Percentiles rank a stretch among this genome's conserved stretches.
phyloP scores from a whole-genome alignment of 2,329 filamentous ascomycete species.

The Calonectria pteridis region DNA sequence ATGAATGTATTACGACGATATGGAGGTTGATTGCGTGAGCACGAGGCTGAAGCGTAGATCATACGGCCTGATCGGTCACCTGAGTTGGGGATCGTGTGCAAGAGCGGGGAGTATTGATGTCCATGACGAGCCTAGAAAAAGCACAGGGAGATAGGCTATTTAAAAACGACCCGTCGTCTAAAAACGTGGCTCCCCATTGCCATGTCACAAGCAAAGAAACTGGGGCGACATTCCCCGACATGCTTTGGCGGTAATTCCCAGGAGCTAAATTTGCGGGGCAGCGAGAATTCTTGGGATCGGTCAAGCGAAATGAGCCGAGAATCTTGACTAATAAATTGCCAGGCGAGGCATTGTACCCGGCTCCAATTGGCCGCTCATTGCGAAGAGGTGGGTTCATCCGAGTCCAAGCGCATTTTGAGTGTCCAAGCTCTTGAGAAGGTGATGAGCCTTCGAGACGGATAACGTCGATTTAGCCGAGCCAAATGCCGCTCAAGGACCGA shows the following conservation, averaged over 20 bases:
- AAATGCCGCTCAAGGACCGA: not conserved
- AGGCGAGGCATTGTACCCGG: not conserved
- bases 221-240: constrained; percentile 1
- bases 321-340: not conserved
- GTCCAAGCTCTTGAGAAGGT: not conserved
- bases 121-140: not conserved
- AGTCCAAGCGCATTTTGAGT: not conserved
- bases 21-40: too few relatives aligned
- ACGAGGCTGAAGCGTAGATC: not conserved
- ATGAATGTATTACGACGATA: not conserved
- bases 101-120: not conserved
- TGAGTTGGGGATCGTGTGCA: not conserved
- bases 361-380: not conserved
- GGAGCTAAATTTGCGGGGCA: constrained; percentile 1
- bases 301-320: not conserved
- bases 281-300: not conserved
- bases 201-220: not conserved
- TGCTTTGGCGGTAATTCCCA: not conserved
- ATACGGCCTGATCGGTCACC: not conserved
- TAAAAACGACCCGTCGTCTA: not conserved
- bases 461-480: not conserved
- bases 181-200: not conserved
- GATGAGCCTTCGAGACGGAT: not conserved
- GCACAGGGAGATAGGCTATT: not conserved
- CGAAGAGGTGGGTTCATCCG: not conserved